A percentile compares a stretch with the other conserved stretches of the same genome.
These are phyloP conservation scores for Cyclostephanos invisitatus DNA, from an alignment of 108 stramenopile genomes.

Conservation along the genomic window DNA sequence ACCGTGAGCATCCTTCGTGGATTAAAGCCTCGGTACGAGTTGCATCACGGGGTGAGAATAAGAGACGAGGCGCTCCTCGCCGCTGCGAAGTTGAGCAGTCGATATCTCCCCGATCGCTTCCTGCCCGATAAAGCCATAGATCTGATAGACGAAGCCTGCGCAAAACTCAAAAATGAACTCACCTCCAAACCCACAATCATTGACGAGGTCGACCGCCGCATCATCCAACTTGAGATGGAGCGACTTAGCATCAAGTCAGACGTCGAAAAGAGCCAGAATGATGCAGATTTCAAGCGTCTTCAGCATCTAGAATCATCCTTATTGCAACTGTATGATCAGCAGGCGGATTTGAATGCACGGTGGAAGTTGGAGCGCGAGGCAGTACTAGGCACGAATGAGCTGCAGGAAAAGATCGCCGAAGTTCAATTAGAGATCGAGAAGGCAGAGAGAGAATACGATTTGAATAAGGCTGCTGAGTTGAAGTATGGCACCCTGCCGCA, in stretches of 20 bases:
- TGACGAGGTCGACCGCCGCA: constrained; percentile 93
- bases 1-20: constrained; percentile 98
- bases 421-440: constrained; percentile 88
- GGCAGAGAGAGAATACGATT: constrained; percentile 93
- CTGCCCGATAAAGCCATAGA: constrained; percentile 91
- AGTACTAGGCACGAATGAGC: constrained; percentile 64
- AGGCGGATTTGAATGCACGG: constrained; percentile 67
- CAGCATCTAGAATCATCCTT: constrained; percentile 73
- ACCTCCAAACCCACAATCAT: constrained; percentile 79
- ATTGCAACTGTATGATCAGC: constrained; percentile 64
- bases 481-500: constrained; percentile 89
- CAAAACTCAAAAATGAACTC: constrained; percentile 88
- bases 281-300: constrained; percentile 63
- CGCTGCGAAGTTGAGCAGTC: constrained; percentile 93
- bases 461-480: constrained; percentile 92
- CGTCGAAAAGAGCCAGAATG: constrained; percentile 55
- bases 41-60: constrained; percentile 97
- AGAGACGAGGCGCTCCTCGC: constrained; percentile 96
- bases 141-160: constrained; percentile 98
- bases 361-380: constrained; percentile 91
- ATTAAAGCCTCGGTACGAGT: constrained; percentile 94
- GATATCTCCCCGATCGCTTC: constrained; percentile 97
- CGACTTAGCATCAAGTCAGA: constrained; percentile 85
- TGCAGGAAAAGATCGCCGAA: constrained; percentile 91
- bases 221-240: constrained; percentile 97